Evolutionary conservation across 768 basidiomycete species (phyloP), one percentile per base, ranked within the genome.

Genomic region (Agrocybe chaxingu): DNA sequence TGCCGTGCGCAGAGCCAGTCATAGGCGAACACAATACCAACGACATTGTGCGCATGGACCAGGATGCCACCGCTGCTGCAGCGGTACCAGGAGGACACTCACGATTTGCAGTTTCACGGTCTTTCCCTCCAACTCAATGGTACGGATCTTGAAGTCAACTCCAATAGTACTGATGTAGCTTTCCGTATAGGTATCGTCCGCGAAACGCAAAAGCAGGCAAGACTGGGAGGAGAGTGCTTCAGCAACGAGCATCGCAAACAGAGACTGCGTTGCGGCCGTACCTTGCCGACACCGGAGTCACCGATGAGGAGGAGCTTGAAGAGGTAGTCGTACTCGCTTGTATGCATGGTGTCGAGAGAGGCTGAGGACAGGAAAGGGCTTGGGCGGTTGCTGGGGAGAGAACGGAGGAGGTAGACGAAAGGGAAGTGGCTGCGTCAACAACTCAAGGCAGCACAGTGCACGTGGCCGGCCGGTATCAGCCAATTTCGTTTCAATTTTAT

Each of bases 91-190:
- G 48, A 37, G 49, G 38, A 73, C 38, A 75, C 95, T 71, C 63
- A 97, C 95, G 71, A 98, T 98, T 74, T 98, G 96, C 52, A 98
- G 81, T 71, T 98, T 98, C 69, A 98, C 92, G 1, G 91, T 92
- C 86, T 97, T 97, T 52, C 96, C 96, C 64, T 98, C 96, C 48
- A 98, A 79, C 69, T 98, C 96, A 71, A 98, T 98, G 33, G 96
- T 98, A 53, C 96, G 84, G 74, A 98, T 98, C 87, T 95, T 96
- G 76, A 97, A 97, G 76, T 97, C 94, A 51, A 98, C 93, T 57
- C 97, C 97, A 70, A 98, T 98, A 35, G 96, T 98, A 52, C 87
- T 90, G 66, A 98, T 95, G 72, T 96, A 98, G 60, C 89, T 92
- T 68, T 96, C 93, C 46, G 96, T 97, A 78, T 95, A 98, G 45